A percentile compares a stretch with the other conserved stretches of the same genome.
phyloP scores from a whole-genome alignment of 2,329 filamentous ascomycete genomes.

The Cladosporium sp. region DNA sequence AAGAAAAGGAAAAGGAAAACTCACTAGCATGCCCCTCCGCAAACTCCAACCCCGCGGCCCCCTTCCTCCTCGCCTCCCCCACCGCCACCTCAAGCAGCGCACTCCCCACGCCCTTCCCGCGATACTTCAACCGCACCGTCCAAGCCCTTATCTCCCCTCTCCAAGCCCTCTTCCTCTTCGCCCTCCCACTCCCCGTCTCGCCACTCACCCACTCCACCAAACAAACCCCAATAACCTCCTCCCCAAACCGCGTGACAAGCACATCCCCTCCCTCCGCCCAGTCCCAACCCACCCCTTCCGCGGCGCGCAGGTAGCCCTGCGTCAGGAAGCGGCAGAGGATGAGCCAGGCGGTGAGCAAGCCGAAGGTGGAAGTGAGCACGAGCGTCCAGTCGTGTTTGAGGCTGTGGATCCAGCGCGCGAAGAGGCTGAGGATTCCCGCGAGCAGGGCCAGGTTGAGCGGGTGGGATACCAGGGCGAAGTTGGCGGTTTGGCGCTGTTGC shows the following conservation, averaged over 20 bases:
- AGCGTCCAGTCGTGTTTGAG: conserved; percentile 48
- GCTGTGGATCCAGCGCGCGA: conserved; percentile 39
- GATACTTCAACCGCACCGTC: conserved; percentile 69
- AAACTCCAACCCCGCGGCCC: conserved; percentile 69
- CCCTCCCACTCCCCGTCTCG: conserved; percentile 32
- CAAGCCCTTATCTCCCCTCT: conserved; percentile 74
- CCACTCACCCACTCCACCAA: conserved; percentile 61
- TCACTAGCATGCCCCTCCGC: conserved; percentile 73
- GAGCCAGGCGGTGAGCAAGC: conserved; percentile 61
- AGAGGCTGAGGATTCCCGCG: conserved; percentile 35
- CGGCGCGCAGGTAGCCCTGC: conserved; percentile 58
- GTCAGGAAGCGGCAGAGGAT: conserved; percentile 58
- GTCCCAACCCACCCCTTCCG: conserved; percentile 57
- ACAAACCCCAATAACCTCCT: conserved; percentile 66
- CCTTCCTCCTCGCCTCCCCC: conserved; percentile 60
- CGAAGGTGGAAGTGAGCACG: conserved; percentile 55
- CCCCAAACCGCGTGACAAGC: conserved; percentile 64
- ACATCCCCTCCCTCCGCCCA: conserved; percentile 53
- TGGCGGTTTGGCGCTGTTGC: conserved; percentile 70
- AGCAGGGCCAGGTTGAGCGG: conserved; percentile 43
- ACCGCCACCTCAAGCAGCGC: conserved; percentile 72
- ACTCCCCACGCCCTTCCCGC: conserved; percentile 66
- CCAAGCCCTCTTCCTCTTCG: conserved; percentile 52
- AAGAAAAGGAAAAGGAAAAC: conserved; percentile 31
- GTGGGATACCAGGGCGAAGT: conserved; percentile 60